Base-by-base conservation (phyloP, 495 filamentous ascomycete species). In the Podospora australis region DNA sequence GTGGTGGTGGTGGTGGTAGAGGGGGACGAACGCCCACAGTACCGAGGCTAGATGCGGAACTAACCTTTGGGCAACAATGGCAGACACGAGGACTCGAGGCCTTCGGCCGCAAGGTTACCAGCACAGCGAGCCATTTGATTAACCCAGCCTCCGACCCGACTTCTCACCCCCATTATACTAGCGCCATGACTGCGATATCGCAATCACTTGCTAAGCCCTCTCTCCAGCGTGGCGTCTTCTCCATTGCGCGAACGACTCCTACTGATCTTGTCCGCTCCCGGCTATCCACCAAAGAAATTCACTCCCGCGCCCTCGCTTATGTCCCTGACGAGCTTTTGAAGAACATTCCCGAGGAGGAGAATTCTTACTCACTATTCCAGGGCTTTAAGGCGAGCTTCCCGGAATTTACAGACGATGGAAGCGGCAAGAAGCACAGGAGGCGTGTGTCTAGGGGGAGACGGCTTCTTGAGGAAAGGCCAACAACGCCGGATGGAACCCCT, bases 371-470 rank as follows among this genome's bases (percentile, higher is more conserved):
- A 9, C 73, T 99, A 5, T 96, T 99, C 64, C 85, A 99, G 68
- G 92, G 94, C 53, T 99, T 99, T 59, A 81, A 95, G 69, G 94
- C 90, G 24, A 87, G 83, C 43, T 70, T 95, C 48, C 90, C 90
- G 23, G 88, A 96, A 45, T 74, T 82, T 39, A 75, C 79, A 34
- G 69, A 74, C 30, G 78, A 82, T 26, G 75, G 76, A 44, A 83
- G 83, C 26, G 75, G 76, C 46, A 83, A 83, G 64, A 81, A 80
- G 61, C 85, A 90, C 67, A 73, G 80, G 48, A 75, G 86, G 59
- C 78, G 78, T 23, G 70, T 72, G 21, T 84, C 85, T n/a, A 82
- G 85, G 51, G 81, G 82, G 6, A 78, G 82, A 52, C 87, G 86
- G 61, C 59, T 89, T 41, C 65, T 96, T 26, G 85, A 84, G 48